Evolutionary conservation across 1,284 basidiomycete genomes (phyloP).

Genomic region (Malassezia caprae): DNA sequence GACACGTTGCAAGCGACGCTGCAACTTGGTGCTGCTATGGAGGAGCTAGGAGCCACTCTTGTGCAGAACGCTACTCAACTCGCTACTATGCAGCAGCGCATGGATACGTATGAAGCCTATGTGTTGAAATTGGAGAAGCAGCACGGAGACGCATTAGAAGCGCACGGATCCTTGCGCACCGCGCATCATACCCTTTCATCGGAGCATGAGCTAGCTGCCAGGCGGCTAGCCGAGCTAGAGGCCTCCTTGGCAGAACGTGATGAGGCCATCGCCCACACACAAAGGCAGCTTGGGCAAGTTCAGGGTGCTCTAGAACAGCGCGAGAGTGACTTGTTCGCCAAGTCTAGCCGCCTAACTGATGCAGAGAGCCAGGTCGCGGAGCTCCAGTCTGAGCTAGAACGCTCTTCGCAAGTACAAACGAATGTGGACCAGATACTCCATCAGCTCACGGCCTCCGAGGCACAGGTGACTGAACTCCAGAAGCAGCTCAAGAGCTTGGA

Average conservation of each 20-base stretch:
- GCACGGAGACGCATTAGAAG: neutral
- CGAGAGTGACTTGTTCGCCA: neutral
- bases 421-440: conserved; percentile 1
- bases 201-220: neutral
- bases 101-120: neutral
- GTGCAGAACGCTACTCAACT: neutral
- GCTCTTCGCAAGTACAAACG: conserved; percentile 10
- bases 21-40: neutral
- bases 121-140: neutral
- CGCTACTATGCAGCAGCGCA: neutral
- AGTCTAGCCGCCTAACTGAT: neutral
- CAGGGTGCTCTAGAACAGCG: neutral
- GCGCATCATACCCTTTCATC: neutral
- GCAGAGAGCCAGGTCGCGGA: conserved; percentile 9
- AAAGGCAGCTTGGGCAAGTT: neutral
- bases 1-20: neutral
- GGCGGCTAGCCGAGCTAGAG: neutral
- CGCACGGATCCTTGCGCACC: neutral
- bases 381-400: conserved; percentile 15
- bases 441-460: conserved; percentile 2
- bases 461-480: neutral
- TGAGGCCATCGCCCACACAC: neutral
- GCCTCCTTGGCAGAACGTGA: neutral
- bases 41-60: neutral
- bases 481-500: conserved; percentile 6